A percentile compares a stretch with the other conserved stretches of the same genome.
phyloP scores from a whole-genome alignment of 2,329 filamentous ascomycete species.

The Diaporthe velutina region DNA sequence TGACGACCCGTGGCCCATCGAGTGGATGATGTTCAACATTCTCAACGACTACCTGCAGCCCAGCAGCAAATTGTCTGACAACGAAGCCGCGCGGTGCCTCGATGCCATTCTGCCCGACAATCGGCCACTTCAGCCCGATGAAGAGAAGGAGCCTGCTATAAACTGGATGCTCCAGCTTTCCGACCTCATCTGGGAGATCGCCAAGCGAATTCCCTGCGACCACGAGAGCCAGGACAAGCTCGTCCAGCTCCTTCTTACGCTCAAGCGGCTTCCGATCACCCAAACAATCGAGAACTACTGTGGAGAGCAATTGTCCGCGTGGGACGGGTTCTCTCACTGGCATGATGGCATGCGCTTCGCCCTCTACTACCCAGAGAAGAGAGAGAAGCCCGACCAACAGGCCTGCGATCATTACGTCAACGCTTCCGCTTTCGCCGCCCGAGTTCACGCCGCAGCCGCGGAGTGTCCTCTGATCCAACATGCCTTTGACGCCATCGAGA shows the following conservation, averaged over 20 bases:
- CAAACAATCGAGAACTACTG: neutral
- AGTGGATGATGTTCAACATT: conserved; percentile 13
- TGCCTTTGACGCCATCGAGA: neutral
- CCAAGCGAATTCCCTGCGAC: neutral
- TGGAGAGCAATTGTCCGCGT: neutral
- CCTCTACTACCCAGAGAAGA: neutral
- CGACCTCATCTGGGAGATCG: neutral
- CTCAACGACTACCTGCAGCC: neutral
- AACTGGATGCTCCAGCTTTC: neutral
- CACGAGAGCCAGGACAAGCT: conserved; percentile 11
- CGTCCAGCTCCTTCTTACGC: neutral
- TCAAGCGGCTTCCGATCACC: neutral
- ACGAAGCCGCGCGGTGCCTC: neutral
- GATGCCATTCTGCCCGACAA: neutral
- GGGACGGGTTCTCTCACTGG: neutral
- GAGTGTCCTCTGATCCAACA: neutral
- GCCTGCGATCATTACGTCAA: neutral
- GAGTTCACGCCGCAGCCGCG: neutral
- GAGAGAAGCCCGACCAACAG: neutral
- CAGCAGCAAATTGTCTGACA: neutral
- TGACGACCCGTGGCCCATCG: neutral
- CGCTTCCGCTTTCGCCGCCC: neutral
- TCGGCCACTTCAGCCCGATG: neutral
- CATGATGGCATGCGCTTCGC: neutral
- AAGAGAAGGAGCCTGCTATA: neutral